Conservation (phyloP, 768 basidiomycete genomes). For the Dictyophora rubrovolvata region DNA sequence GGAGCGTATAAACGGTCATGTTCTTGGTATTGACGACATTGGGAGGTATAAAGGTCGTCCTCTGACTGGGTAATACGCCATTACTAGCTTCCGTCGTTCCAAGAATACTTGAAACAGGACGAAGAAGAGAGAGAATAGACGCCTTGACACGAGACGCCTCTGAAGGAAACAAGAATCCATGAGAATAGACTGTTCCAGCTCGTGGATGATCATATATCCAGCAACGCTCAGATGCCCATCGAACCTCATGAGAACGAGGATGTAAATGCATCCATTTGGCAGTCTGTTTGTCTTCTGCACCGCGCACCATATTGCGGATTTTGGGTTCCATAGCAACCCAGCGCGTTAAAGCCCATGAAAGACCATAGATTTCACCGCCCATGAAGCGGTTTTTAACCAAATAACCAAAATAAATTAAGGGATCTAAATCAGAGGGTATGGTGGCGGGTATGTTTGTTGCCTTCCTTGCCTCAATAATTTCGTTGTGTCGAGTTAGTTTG, state of each 20-base stretch:
- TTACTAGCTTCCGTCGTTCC: constrained; percentile 12
- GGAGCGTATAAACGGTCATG: constrained; percentile 11
- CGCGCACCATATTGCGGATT: constrained; percentile 56
- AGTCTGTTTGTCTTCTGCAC: constrained; percentile 90
- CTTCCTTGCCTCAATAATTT: neutral
- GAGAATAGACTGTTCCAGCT: constrained; percentile 89
- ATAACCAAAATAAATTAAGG: constrained; percentile 81
- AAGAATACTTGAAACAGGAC: constrained; percentile 27
- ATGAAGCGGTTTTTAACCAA: constrained; percentile 90
- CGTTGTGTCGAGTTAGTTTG: neutral
- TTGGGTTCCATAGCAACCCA: constrained; percentile 73
- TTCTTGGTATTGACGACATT: neutral
- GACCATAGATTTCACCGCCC: constrained; percentile 88
- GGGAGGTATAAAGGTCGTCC: constrained; percentile 10
- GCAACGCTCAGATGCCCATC: constrained; percentile 88
- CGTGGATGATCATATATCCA: constrained; percentile 99
- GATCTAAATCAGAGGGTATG: constrained; percentile 33
- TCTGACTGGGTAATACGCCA: neutral
- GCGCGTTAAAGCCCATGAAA: constrained; percentile 80
- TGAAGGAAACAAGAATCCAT: constrained; percentile 92
- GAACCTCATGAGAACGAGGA: constrained; percentile 64
- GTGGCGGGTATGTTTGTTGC: neutral
- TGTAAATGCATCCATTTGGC: constrained; percentile 88
- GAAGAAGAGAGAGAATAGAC: constrained; percentile 42
- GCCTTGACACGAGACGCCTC: constrained; percentile 62